Base-by-base conservation (phyloP, 257 asterid species). In the Striga asiatica region DNA sequence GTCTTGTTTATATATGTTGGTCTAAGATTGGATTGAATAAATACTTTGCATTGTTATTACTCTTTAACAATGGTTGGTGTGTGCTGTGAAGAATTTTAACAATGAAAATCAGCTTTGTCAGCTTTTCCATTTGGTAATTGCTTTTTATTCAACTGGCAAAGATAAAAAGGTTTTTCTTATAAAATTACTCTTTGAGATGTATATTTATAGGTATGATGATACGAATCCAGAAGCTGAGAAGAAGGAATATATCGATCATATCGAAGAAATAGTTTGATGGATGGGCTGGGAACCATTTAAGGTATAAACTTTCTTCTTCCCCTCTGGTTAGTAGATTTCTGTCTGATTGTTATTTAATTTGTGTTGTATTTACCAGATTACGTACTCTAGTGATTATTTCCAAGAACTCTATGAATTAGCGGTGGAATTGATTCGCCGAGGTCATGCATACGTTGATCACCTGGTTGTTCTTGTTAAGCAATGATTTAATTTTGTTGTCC, bases 201-300 rank as follows among this genome's bases (percentile, higher is more conserved):
- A n/a, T n/a, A n/a, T n/a, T n/a, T n/a, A n/a, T 67, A 92, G 97
- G 72, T 92, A 61, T 64, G 99, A 92, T 71, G 97, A 92, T 64
- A 92, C 99, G 61, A 92, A 92, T 60, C 97, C 97, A 12, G 97
- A 91, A 76, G 98, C 98, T 64, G 98, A 87, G 65, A 91, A 87
- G 74, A 80, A 80, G 59, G 98, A 91, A 73, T 91, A 91, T 53
- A 91, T 91, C 2, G 84, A 91, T 70, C 97, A 87, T 56, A 91
- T 87, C 38, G 73, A 78, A 77, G 97, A 91, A 72, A 87, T 91
- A 70, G 98, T 87, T 32, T 60, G 85, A 35, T 87, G 98, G 98
- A 87, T 87, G 94, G 98, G 98, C 58, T 91, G 98, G 98, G 77
- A 84, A 69, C 95, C 98, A 53, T 84, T 78, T 62, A 84, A 87